A percentile compares a stretch with the other conserved stretches of the same genome.
Evolutionary conservation across 2,329 filamentous ascomycete species (phyloP).

Genomic region (Lithohypha guttulata): DNA sequence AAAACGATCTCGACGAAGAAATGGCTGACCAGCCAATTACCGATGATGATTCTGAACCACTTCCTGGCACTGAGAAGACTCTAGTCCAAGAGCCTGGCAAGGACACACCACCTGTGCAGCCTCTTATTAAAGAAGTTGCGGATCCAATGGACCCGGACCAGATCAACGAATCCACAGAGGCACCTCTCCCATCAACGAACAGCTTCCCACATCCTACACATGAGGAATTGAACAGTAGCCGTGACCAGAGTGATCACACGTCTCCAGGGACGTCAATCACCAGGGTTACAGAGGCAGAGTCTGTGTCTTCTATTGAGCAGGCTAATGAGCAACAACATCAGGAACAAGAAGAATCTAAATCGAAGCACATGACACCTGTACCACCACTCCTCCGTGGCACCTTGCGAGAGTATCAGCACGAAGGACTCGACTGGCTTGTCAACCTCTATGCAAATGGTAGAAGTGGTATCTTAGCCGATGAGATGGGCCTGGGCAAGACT

Average conservation of each 20-base stretch:
- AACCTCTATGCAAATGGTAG: slow-evolving; percentile 84
- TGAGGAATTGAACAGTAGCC: slow-evolving; percentile 8
- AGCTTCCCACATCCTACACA: neutral
- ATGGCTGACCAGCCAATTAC: neutral
- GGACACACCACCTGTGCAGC: no score
- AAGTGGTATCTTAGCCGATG: slow-evolving; percentile 92
- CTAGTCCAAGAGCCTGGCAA: no score
- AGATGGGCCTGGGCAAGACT: slow-evolving; percentile 97
- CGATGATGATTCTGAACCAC: no score
- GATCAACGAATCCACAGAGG: neutral
- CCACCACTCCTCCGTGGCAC: slow-evolving; percentile 78
- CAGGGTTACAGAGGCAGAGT: slow-evolving; percentile 36
- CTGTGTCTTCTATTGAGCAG: slow-evolving; percentile 30
- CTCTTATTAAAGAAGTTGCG: slow-evolving; percentile 6
- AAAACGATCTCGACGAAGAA: neutral
- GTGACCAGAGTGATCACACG: slow-evolving; percentile 28
- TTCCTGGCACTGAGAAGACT: no score
- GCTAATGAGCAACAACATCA: slow-evolving; percentile 14
- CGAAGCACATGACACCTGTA: slow-evolving; percentile 23
- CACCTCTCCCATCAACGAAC: neutral
- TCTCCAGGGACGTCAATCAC: slow-evolving; percentile 35
- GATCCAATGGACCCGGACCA: slow-evolving; percentile 4
- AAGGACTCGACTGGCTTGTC: slow-evolving; percentile 93
- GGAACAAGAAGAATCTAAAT: slow-evolving; percentile 17
- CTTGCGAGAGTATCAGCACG: slow-evolving; percentile 89